A percentile compares a stretch with the other conserved stretches of the same genome.
These are phyloP conservation scores for Amniculicola lignicola DNA, from an alignment of 495 filamentous ascomycete species.

Conservation along the genomic window DNA sequence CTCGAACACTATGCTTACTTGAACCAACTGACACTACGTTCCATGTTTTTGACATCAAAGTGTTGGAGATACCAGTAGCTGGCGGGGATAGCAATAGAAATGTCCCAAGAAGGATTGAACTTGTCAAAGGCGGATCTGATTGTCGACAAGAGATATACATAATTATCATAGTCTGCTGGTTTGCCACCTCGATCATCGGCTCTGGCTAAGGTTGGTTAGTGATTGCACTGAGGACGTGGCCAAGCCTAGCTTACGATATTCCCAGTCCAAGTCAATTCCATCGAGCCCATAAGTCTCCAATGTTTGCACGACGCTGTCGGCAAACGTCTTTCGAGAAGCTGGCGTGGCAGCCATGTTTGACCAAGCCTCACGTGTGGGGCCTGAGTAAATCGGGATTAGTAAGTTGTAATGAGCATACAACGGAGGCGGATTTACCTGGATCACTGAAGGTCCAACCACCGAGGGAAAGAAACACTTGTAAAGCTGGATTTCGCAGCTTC, in stretches of 20 bases:
- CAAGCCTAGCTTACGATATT: not conserved
- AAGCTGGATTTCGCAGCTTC: constrained; percentile 39
- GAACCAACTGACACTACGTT: not conserved
- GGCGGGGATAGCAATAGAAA: not conserved
- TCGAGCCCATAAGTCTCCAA: not conserved
- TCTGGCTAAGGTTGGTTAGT: not conserved
- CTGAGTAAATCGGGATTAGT: not conserved
- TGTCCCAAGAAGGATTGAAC: not conserved
- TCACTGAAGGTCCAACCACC: constrained; percentile 32
- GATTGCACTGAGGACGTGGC: not conserved
- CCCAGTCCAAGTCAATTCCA: constrained; percentile 1
- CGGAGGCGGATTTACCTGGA: not conserved
- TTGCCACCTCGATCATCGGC: not conserved
- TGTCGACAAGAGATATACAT: not conserved
- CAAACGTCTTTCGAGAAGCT: not conserved
- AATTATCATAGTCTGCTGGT: not conserved
- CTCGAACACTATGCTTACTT: no score
- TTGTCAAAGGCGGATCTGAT: not conserved
- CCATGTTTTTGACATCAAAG: not conserved
- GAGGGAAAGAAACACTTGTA: constrained; percentile 43
- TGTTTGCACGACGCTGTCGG: not conserved
- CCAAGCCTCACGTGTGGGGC: not conserved
- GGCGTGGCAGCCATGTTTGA: not conserved
- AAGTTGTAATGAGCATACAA: no score
- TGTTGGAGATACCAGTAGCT: constrained; percentile 3